Evolutionary conservation across 768 basidiomycete genomes (phyloP), one percentile per base, ranked within the genome.

Genomic region (Rhizopogon vinicolor): DNA sequence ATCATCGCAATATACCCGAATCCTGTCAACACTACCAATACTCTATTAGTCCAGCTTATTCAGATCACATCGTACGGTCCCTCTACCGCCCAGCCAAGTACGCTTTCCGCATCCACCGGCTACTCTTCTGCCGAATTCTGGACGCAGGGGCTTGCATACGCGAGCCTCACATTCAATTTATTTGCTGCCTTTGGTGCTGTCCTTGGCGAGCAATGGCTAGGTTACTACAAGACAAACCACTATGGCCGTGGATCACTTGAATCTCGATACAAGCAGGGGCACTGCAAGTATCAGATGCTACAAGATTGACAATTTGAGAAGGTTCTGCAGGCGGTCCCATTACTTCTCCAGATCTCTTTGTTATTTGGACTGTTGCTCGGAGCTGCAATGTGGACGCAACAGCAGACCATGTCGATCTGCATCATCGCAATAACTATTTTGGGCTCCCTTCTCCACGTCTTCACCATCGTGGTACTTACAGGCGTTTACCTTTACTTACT

Each of bases 181-280:
- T n/a, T 58, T n/a, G 52, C 60, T 2, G 60, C 60, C 5, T 33
- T 57, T 3, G 54, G 59, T 25, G 60, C 60, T 9, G 40, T 61
- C 13, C 16, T 61, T 5, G 60, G 56, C 13, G 58, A 62, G 35
- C 60, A 61, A 44, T 61, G 60, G 60, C 31, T 61, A 2, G 10
- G 18, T 22, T 12, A 56, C 16, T 44, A 54, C 16, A 43, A 42
- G 22, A 22, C 31, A 2, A 14, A 14, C 2, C 16, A 18, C 19
- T 41, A n/a, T 35, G 50, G 35, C 14, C 28, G 31, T 33, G 60
- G 60, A n/a, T 29, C 41, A 16, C 22, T 35, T 12, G 35, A 35
- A 35, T 8, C 9, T 10, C 35, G 9, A 12, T 35, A 10, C 35
- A 9, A 12, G 10, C 35, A 35, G 35, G 12, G 35, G 35, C 35